Evolutionary conservation across 164 flowering plant species (phyloP).

Genomic region (Piper longum): DNA sequence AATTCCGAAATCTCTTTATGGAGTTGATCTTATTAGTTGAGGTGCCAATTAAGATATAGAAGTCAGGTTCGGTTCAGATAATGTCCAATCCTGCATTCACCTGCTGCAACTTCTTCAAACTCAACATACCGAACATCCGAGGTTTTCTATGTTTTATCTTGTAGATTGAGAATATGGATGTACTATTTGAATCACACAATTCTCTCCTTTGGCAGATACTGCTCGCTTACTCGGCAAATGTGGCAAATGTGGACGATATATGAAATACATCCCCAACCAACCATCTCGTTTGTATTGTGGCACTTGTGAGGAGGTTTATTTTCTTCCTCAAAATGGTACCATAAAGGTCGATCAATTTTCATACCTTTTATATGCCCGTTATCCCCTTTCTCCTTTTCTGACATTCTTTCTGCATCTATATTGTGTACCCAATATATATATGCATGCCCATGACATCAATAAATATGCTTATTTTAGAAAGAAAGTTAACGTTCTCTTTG

Average conservation of each 20-base stretch:
- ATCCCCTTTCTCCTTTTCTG: neutral
- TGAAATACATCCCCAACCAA: conserved; percentile 67
- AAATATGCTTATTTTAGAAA: too few species aligned
- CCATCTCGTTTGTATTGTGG: conserved; percentile 79
- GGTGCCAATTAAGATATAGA: too few species aligned
- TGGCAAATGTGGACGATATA: conserved; percentile 86
- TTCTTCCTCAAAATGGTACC: conserved; percentile 84
- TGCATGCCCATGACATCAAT: too few species aligned
- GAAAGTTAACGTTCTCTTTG: too few species aligned
- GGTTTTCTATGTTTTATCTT: conserved; percentile 1
- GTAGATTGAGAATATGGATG: conserved; percentile 92
- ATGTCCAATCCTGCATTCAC: too few species aligned
- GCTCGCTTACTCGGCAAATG: conserved; percentile 86
- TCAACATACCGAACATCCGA: too few species aligned
- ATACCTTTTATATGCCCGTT: neutral
- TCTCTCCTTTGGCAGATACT: conserved; percentile 83
- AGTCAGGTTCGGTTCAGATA: too few species aligned
- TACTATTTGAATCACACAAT: conserved; percentile 92
- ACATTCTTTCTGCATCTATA: neutral
- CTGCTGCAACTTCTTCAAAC: too few species aligned
- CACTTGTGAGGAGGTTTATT: conserved; percentile 87
- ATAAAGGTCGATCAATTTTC: conserved; percentile 43
- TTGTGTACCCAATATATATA: too few species aligned
- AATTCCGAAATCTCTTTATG: too few species aligned
- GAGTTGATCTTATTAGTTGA: too few species aligned